Base-by-base conservation (phyloP, 164 flowering plant species). In the Liquidambar formosana region DNA sequence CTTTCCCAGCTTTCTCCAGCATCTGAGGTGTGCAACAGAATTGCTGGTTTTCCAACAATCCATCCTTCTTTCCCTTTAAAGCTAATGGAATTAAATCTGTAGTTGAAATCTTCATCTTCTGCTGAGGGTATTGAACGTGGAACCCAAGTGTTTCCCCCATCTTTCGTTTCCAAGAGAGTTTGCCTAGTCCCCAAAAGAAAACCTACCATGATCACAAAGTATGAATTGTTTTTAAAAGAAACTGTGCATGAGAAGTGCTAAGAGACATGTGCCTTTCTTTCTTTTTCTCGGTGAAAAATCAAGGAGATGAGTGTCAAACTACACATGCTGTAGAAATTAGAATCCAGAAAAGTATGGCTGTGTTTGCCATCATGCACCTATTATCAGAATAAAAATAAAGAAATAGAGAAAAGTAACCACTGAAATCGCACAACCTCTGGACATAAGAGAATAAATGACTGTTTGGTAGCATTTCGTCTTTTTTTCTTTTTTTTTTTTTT, bases 41-140 rank as follows among this genome's bases (percentile, higher is more conserved):
- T 95, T 12, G 97, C 85, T 66, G 99, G 99, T 60, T 95, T 95
- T 14, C 99, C 99, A 64, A 95, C 85, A 75, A 95, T 92, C 99
- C 97, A 95, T 16, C 99, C 99, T 67, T 95, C 97, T 64, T 91
- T 95, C 4, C 96, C 97, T 73, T 72, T 84, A 75, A 95, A 95
- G 69, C 97, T 92, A 69, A 95, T 91, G 18, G 94, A 83, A 60
- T 95, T 95, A 61, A 95, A 95, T 66, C 99, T 85, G 73, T 95
- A 95, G 60, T 95, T 95, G 68, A 95, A 95, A 83, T 95, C 99
- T 71, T 95, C 99, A 46, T 95, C 99, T 75, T 95, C 99, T 8
- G 99, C 99, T 5, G 99, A 87, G 23, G 95, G 79, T 59, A 95
- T 91, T 8, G 97, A 89, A n/a, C 97, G 94, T n/a, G 92, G 88